Percentiles rank a stretch among this genome's conserved stretches.
phyloP scores from a whole-genome alignment of 2,329 filamentous ascomycete species.

The Botrytis medusae region DNA sequence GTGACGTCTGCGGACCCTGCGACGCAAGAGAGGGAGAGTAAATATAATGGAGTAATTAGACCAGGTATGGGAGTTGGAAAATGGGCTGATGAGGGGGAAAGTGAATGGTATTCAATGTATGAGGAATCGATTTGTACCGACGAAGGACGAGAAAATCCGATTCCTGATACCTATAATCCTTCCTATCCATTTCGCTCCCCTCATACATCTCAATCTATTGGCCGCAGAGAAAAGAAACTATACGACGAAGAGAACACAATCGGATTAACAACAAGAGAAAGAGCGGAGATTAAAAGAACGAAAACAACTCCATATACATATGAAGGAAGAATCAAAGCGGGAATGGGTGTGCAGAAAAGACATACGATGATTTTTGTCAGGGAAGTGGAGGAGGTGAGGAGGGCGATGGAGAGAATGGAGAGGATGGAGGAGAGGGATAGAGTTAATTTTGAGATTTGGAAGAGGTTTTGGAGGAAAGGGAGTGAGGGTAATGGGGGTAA shows the following conservation, averaged over 20 bases:
- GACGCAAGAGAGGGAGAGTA: not conserved
- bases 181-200: not conserved
- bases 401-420: not conserved
- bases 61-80: not conserved
- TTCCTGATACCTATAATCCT: not conserved
- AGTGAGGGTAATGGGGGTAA: accelerated
- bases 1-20: not conserved
- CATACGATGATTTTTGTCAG: not conserved
- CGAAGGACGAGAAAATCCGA: not conserved
- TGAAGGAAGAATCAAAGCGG: not conserved
- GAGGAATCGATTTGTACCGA: not conserved
- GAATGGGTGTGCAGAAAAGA: conserved; percentile 9
- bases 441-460: conserved; percentile 12
- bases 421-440: conserved; percentile 16
- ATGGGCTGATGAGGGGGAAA: not conserved
- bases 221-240: not conserved
- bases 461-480: conserved; percentile 4
- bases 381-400: not conserved
- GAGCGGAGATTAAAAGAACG: not conserved
- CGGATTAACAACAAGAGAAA: not conserved
- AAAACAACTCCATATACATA: not conserved
- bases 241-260: not conserved
- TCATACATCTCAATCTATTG: not conserved
- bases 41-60: not conserved
- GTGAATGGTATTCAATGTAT: not conserved